These are phyloP conservation scores for Penicillium pulvis DNA, from an alignment of 495 filamentous ascomycete species.

Conservation along the genomic window DNA sequence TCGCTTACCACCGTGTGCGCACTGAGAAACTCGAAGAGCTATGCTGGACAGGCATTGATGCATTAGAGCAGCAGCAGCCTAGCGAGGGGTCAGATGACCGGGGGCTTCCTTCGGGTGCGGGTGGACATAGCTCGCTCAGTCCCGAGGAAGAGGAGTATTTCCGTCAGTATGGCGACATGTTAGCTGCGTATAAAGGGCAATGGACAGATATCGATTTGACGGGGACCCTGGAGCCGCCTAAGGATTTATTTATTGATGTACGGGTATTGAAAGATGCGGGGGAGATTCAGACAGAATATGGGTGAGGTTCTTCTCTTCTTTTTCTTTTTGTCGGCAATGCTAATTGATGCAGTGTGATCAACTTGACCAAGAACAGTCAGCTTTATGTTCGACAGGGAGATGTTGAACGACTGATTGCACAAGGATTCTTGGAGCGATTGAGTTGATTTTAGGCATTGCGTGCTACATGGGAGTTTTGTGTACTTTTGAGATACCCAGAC, in stretches of 20 bases:
- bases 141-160: conserved; percentile 98
- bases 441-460: conserved; percentile 54
- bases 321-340: not conserved
- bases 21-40: conserved; percentile 92
- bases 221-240: conserved; percentile 89
- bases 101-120: conserved; percentile 26
- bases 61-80: conserved; percentile 62
- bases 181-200: conserved; percentile 95
- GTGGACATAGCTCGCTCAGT: conserved; percentile 76
- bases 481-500: conserved; percentile 1
- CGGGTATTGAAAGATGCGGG: conserved; percentile 95
- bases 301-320: conserved; percentile 56
- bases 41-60: conserved; percentile 86
- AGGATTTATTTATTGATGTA: conserved; percentile 97
- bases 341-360: conserved; percentile 71
- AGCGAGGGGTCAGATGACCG: conserved; percentile 23
- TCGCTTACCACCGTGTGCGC: conserved; percentile 90
- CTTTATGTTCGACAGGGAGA: conserved; percentile 97
- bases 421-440: conserved; percentile 95
- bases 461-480: not conserved
- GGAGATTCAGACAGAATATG: conserved; percentile 99
- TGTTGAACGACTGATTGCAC: conserved; percentile 90
- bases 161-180: conserved; percentile 83
- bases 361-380: conserved; percentile 95
- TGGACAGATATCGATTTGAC: conserved; percentile 99